These are phyloP conservation scores for Mycena venus DNA, from an alignment of 768 basidiomycete species.

Conservation along the genomic window DNA sequence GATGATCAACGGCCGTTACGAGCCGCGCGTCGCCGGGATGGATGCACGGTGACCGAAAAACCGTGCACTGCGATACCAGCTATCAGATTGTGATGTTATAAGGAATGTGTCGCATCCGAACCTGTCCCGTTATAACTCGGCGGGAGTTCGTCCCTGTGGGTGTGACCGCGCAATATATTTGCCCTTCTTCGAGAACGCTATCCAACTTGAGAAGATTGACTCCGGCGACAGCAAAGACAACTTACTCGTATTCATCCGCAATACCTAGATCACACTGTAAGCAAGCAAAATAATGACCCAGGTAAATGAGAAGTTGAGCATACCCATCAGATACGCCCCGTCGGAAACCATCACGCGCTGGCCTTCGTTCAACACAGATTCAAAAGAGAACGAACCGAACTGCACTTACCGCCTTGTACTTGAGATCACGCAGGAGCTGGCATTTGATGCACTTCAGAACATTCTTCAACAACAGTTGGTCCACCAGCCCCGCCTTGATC, in stretches of 20 bases:
- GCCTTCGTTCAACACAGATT: neutral
- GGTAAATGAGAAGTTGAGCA: neutral
- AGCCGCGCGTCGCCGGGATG: constrained; percentile 35
- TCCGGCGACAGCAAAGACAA: neutral
- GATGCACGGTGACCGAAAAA: constrained; percentile 33
- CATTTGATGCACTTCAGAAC: constrained; percentile 35
- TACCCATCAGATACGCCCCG: constrained; percentile 33
- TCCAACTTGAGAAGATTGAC: neutral
- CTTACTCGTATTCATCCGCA: constrained; percentile 33
- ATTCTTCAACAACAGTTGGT: constrained; percentile 27
- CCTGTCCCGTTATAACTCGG: constrained; percentile 30
- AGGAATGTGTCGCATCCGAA: neutral
- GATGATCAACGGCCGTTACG: constrained; percentile 31
- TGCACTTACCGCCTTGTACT: constrained; percentile 32
- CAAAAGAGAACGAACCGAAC: neutral
- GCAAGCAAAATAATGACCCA: no score
- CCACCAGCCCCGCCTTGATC: constrained; percentile 21
- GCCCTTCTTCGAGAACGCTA: constrained; percentile 30
- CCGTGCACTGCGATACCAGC: constrained; percentile 21
- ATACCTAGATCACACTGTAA: neutral
- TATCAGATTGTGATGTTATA: no score
- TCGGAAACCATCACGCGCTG: constrained; percentile 27
- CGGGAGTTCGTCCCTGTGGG: constrained; percentile 16
- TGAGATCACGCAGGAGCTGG: constrained; percentile 32
- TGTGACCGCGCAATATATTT: constrained; percentile 34